A percentile compares a stretch with the other conserved stretches of the same genome.
Evolutionary conservation across 805 yeast genomes (phyloP).

Genomic region (Lipomyces sp.): DNA sequence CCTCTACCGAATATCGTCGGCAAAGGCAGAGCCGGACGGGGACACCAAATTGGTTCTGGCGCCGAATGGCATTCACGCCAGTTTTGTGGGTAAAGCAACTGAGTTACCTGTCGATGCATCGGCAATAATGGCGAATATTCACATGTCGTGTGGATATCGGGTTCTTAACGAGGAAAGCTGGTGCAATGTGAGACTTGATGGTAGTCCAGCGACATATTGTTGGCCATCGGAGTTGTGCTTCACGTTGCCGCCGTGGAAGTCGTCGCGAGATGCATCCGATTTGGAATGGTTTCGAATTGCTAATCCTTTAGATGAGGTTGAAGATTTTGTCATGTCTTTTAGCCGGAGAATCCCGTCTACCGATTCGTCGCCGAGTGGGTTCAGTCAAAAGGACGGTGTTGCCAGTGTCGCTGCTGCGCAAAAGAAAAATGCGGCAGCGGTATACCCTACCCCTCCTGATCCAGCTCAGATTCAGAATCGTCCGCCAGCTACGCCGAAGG

Average conservation of each 20-base stretch:
- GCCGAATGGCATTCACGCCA: conserved; percentile 31
- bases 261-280: conserved; percentile 19
- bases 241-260: conserved; percentile 15
- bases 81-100: conserved; percentile 18
- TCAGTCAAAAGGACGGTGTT: neutral
- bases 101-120: conserved; percentile 30
- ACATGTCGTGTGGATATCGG: conserved; percentile 26
- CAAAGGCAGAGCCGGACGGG: conserved; percentile 5
- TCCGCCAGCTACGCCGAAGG: conserved; percentile 14
- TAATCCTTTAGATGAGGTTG: conserved; percentile 39
- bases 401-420: neutral
- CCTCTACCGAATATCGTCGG: conserved; percentile 14
- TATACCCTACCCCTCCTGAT: conserved; percentile 48
- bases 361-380: conserved; percentile 17
- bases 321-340: conserved; percentile 26
- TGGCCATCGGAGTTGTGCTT: conserved; percentile 44
- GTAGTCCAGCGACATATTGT: conserved; percentile 21
- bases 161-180: conserved; percentile 28
- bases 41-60: conserved; percentile 28
- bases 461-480: conserved; percentile 36
- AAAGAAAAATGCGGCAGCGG: conserved; percentile 29
- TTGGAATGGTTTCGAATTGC: conserved; percentile 34
- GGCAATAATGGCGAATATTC: conserved; percentile 22
- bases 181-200: conserved; percentile 29
- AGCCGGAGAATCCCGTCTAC: conserved; percentile 16